Percentiles rank a stretch among this genome's conserved stretches.
phyloP scores from a whole-genome alignment of 106 monocot genomes.

The Dendrobium huoshanense region DNA sequence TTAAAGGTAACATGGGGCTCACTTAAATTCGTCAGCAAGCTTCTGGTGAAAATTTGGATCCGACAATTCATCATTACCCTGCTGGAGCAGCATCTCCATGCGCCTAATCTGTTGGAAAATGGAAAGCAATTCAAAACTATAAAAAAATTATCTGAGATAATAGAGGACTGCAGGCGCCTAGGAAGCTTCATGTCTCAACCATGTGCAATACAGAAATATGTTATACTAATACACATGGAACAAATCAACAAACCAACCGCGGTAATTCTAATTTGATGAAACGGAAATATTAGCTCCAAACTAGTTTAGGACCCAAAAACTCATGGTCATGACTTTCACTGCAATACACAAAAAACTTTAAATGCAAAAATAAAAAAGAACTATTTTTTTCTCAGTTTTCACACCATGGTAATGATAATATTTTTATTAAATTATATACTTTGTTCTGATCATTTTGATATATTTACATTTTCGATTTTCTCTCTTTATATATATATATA shows the following conservation, averaged over 20 bases:
- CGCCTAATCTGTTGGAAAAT: conserved; percentile 2
- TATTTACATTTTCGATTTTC: too few relatives aligned
- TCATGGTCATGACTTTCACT: not conserved
- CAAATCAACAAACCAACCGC: not conserved
- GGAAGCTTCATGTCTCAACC: not conserved
- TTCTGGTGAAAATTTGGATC: conserved; percentile 12
- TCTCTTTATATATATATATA: too few relatives aligned
- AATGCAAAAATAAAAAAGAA: too few relatives aligned
- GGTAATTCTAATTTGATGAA: not conserved
- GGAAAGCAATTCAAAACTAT: not conserved
- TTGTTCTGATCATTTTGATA: too few relatives aligned
- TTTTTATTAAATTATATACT: too few relatives aligned
- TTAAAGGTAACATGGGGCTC: not conserved
- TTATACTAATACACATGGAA: not conserved
- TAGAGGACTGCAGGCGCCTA: not conserved
- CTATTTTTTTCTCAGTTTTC: too few relatives aligned
- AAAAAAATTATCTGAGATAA: not conserved
- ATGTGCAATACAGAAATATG: not conserved
- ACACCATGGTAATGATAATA: too few relatives aligned
- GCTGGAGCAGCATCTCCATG: not conserved
- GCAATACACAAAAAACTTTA: too few relatives aligned
- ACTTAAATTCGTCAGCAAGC: conserved; percentile 8
- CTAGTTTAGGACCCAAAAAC: not conserved
- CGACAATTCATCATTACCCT: conserved; percentile 4
- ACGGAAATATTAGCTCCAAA: not conserved